A percentile compares a stretch with the other conserved stretches of the same genome.
phyloP scores from a whole-genome alignment of 2,329 filamentous ascomycete species.

The Phaeosphaeria sp. region DNA sequence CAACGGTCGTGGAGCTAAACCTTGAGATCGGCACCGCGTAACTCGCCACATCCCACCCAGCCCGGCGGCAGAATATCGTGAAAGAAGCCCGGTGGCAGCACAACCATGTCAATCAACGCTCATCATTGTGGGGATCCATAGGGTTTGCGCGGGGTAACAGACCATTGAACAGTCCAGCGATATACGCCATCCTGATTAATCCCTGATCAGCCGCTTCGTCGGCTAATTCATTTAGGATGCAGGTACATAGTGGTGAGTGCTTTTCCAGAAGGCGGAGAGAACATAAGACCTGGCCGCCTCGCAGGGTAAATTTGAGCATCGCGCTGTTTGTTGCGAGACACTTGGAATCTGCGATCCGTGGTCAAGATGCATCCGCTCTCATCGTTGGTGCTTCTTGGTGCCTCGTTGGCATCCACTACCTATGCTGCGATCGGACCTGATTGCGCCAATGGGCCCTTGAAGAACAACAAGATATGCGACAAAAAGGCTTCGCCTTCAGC shows the following conservation, averaged over 20 bases:
- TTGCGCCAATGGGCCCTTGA: slow-evolving; percentile 58
- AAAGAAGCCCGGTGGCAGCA: slow-evolving; percentile 6
- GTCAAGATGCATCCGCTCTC: slow-evolving; percentile 8
- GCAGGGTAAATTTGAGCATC: background rate
- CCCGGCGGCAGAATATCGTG: slow-evolving; percentile 19
- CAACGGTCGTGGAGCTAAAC: background rate
- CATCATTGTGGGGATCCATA: slow-evolving; percentile 5
- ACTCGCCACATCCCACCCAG: background rate
- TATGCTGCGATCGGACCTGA: slow-evolving; percentile 49
- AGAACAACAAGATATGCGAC: slow-evolving; percentile 59
- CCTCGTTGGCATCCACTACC: background rate
- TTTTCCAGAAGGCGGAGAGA: background rate
- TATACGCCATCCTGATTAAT: background rate
- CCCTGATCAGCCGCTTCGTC: slow-evolving; percentile 1
- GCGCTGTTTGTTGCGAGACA: too few species aligned
- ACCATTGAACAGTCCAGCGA: background rate
- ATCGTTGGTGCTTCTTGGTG: slow-evolving; percentile 6
- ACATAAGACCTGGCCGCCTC: slow-evolving; percentile 1
- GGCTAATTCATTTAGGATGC: background rate
- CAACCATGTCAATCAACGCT: background rate
- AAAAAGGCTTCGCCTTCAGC: slow-evolving; percentile 46
- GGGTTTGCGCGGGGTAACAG: slow-evolving; percentile 7
- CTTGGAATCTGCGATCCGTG: background rate
- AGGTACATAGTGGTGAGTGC: background rate
- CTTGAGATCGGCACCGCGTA: background rate